A percentile compares a stretch with the other conserved stretches of the same genome.
Evolutionary conservation across 2,329 filamentous ascomycete species (phyloP).

Genomic region (Fusarium robinianum): DNA sequence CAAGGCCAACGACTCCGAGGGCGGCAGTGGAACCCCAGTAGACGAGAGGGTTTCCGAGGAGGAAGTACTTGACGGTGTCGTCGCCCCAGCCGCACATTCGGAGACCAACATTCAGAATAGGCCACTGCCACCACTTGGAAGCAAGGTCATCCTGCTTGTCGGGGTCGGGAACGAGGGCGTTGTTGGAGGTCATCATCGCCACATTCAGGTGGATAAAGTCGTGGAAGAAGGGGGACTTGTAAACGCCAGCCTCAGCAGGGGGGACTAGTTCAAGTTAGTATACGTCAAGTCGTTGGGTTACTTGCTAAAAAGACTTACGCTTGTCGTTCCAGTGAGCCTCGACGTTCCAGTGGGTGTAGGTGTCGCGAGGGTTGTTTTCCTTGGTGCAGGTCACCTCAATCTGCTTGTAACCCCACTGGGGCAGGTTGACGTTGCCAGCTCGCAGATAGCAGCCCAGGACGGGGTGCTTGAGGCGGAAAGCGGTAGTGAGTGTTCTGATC

Average conservation of each 20-base stretch:
- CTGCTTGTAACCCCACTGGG: slow-evolving; percentile 99
- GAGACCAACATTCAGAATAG: slow-evolving; percentile 89
- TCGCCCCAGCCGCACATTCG: slow-evolving; percentile 99
- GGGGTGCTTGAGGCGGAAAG: slow-evolving; percentile 85
- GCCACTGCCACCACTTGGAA: slow-evolving; percentile 98
- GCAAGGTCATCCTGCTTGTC: slow-evolving; percentile 99
- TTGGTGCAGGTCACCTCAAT: slow-evolving; percentile 97
- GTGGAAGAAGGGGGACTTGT: slow-evolving; percentile 95
- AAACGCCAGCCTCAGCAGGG: slow-evolving; percentile 83
- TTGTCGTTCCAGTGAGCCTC: slow-evolving; percentile 94
- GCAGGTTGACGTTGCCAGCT: slow-evolving; percentile 93
- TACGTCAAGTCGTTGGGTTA: neutral
- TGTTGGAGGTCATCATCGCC: slow-evolving; percentile 99
- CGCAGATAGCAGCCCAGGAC: slow-evolving; percentile 89
- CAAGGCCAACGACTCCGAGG: slow-evolving; percentile 71
- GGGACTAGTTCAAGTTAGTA: slow-evolving; percentile 65
- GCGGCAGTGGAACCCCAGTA: slow-evolving; percentile 93
- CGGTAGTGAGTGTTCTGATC: slow-evolving; percentile 88
- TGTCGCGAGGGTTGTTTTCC: slow-evolving; percentile 87
- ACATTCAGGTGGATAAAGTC: slow-evolving; percentile 98
- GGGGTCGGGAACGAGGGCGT: slow-evolving; percentile 93
- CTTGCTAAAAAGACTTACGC: slow-evolving; percentile 62
- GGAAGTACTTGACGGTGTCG: slow-evolving; percentile 94
- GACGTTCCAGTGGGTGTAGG: slow-evolving; percentile 99
- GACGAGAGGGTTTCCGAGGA: slow-evolving; percentile 92